Evolutionary conservation across 2,329 filamentous ascomycete genomes (phyloP), one percentile per base, ranked within the genome.

Genomic region (Aschersonia sp.): DNA sequence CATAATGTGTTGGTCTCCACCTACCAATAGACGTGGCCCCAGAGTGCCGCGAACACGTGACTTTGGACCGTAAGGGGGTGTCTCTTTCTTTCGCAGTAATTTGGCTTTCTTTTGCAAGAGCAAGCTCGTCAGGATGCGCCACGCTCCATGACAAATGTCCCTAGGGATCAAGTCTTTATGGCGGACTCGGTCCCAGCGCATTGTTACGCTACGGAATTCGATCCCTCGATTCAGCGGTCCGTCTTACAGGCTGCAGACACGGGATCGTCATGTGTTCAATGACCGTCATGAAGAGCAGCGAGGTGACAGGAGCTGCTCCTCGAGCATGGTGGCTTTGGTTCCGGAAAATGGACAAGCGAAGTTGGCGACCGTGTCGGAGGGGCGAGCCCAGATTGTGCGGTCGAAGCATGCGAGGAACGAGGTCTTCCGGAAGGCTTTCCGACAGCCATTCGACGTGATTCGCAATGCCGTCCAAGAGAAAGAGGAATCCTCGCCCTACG

Each of bases 131-230:
- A 63, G 52, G 45, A 71, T 71, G 67, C 53, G 50, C 38, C 40
- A 42, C 57, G 55, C 48, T 49, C 60, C 55, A 68, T 70, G 64
- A 65, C 59, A 56, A 65, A 72, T 72, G 69, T 68, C 62, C 61
- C 61, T 67, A 60, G 66, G 67, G 63, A 64, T 68, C 65, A 64
- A 61, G 54, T 61, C 63, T 58, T 51, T 61, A 60, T 68, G 66
- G 67, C 66, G 67, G 62, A 62, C 61, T 58, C 61, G 61, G 59
- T 58, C 59, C 54, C 63, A 58, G 54, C 58, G 55, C 55, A 57
- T 55, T 53, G 56, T 56, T 54, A 51, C 56, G 48, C 47, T 54
- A 51, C 54, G 54, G 48, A 50, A 47, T 49, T 49, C 50, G 48
- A 53, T 51, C 32, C 52, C 53, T 47, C 52, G 53, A 51, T 55